Evolutionary conservation across 768 basidiomycete genomes (phyloP), one percentile per base, ranked within the genome.

Genomic region (Trametes villosa): DNA sequence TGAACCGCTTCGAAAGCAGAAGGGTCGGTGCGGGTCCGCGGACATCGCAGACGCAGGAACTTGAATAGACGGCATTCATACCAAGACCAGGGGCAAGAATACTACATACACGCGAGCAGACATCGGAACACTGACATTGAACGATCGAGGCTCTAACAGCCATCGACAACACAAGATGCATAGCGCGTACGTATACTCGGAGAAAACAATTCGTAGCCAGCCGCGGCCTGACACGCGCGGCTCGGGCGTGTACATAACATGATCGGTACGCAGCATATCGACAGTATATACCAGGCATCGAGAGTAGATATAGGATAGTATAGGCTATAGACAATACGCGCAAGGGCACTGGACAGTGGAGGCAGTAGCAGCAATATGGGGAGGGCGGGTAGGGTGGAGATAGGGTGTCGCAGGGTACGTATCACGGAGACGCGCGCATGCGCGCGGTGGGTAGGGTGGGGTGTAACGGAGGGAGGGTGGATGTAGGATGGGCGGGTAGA

Each of bases 351-450:
- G 26, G 47, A 45, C 54, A 56, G 33, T 56, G 54, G 42, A 27
- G 36, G 26, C 24, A 56, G 33, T 22, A 56, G 53, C 44, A 47
- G 31, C n/a, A n/a, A n/a, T n/a, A n/a, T n/a, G n/a, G n/a, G n/a
- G 20, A 20, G 18, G 34, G 18, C 26, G 18, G 27, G 11, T 22
- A 49, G 38, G 42, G 33, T 26, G 46, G 15, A 33, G 42, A 42
- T 55, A 44, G 48, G 59, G 59, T 61, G 53, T 61, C 59, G 59
- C 59, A 36, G 59, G 59, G 36, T 55, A 44, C 59, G 59, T 55
- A 55, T 61, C 53, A n/a, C 44, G 41, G 31, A 22, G 26, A 12
- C 24, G 30, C 53, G 45, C 17, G 22, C 27, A 4, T 26, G 41
- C 30, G 47, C 34, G 53, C 8, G 47, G 48, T 13, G 22, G 34